Percentiles rank a stretch among this genome's conserved stretches.
Evolutionary conservation across 345 rosid genomes (phyloP).

Genomic region (Punica granatum): DNA sequence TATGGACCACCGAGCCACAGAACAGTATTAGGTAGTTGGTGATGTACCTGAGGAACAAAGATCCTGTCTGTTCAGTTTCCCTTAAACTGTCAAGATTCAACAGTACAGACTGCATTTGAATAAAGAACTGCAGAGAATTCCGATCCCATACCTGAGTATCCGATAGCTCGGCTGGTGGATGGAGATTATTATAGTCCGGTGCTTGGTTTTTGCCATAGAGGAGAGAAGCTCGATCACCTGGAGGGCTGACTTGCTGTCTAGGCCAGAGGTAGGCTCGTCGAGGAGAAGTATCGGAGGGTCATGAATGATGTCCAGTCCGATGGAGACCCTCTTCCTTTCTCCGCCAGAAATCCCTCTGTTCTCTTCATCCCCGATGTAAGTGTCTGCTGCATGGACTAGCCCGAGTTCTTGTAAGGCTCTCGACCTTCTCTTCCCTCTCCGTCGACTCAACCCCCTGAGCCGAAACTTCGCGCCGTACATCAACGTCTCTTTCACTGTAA

Average conservation of each 20-base stretch:
- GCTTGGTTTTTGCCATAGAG: constrained; percentile 48
- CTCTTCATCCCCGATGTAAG: constrained; percentile 62
- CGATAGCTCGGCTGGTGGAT: constrained; percentile 72
- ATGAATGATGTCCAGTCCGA: constrained; percentile 87
- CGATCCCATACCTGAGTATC: constrained; percentile 15
- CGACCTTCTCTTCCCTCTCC: constrained; percentile 56
- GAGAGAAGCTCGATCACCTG: constrained; percentile 79
- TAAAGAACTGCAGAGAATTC: too few relatives aligned
- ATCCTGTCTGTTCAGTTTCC: background rate
- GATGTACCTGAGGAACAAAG: constrained; percentile 34
- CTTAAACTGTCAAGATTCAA: too few relatives aligned
- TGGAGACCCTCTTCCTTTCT: constrained; percentile 71
- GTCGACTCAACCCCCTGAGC: constrained; percentile 37
- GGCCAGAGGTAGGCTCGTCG: constrained; percentile 90
- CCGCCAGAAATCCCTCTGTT: constrained; percentile 82
- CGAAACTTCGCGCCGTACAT: constrained; percentile 71
- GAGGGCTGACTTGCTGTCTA: constrained; percentile 72
- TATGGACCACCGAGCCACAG: constrained; percentile 42
- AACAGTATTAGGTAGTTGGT: constrained; percentile 53
- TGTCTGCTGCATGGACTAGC: constrained; percentile 36
- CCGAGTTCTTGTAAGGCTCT: constrained; percentile 59
- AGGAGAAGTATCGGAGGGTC: constrained; percentile 68
- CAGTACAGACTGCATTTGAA: too few relatives aligned
- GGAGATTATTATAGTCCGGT: constrained; percentile 53
- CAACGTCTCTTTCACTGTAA: constrained; percentile 75